Conservation (phyloP, 1,284 basidiomycete genomes). For the Afroboletus lepidellus region DNA sequence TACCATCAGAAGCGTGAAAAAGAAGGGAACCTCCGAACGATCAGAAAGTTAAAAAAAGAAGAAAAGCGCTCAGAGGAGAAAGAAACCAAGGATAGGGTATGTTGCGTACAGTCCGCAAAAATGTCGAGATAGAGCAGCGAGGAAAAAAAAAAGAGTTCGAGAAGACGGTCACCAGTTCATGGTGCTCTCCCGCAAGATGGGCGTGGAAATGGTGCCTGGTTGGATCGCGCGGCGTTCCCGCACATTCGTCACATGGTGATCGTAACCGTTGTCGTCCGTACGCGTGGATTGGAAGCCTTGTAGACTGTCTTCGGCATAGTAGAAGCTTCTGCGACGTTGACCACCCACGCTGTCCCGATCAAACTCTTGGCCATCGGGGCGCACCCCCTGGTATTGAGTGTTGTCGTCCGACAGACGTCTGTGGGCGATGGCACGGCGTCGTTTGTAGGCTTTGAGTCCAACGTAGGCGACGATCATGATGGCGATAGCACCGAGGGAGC, state of each 20-base stretch:
- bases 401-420: conserved; percentile 55
- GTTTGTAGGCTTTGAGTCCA: conserved; percentile 56
- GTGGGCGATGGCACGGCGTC: conserved; percentile 60
- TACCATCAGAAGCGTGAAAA: conserved; percentile 20
- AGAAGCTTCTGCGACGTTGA: conserved; percentile 71
- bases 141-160: background rate
- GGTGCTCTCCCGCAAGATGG: conserved; percentile 66
- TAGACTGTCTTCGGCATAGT: conserved; percentile 79
- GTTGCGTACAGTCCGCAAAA: conserved; percentile 9
- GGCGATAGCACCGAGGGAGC: conserved; percentile 69
- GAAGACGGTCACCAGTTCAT: conserved; percentile 60
- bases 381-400: conserved; percentile 32
- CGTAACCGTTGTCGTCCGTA: conserved; percentile 27
- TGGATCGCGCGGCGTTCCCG: conserved; percentile 52
- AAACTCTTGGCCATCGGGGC: conserved; percentile 65
- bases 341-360: conserved; percentile 72
- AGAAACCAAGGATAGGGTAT: conserved; percentile 17
- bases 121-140: background rate
- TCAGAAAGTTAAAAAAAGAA: background rate
- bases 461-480: conserved; percentile 65
- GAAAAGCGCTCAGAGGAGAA: background rate
- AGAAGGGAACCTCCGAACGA: conserved; percentile 7
- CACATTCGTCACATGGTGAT: conserved; percentile 36
- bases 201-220: conserved; percentile 59
- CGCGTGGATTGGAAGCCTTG: conserved; percentile 47